Percentiles rank a stretch among this genome's conserved stretches.
Conservation (phyloP, 805 yeast species). For the Yarrowia porcina region DNA sequence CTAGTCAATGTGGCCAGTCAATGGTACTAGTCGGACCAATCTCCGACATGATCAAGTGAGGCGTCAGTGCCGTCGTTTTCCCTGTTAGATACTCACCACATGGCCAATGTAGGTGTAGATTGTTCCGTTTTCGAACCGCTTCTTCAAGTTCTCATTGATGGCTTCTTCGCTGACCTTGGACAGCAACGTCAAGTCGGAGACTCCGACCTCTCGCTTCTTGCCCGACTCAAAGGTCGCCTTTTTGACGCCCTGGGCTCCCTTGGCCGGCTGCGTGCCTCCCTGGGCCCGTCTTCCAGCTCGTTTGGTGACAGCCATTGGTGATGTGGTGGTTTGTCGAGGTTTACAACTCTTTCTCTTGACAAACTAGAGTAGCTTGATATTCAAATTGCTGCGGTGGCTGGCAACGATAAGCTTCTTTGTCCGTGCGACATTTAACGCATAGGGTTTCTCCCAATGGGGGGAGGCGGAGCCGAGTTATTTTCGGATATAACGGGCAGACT, state of each 20-base stretch:
- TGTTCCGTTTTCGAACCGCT: slow-evolving; percentile 82
- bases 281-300: slow-evolving; percentile 60
- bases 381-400: slow-evolving; percentile 25
- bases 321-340: not conserved
- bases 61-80: not conserved
- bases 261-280: slow-evolving; percentile 47
- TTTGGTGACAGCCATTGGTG: slow-evolving; percentile 68
- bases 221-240: slow-evolving; percentile 87
- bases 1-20: not conserved
- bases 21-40: not conserved
- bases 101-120: slow-evolving; percentile 56
- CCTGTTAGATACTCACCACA: slow-evolving; percentile 34
- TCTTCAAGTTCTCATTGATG: slow-evolving; percentile 85
- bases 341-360: not conserved
- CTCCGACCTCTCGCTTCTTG: slow-evolving; percentile 97
- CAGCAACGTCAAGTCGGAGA: slow-evolving; percentile 85
- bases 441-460: slow-evolving; percentile 24
- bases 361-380: slow-evolving; percentile 1
- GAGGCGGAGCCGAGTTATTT: slow-evolving; percentile 24
- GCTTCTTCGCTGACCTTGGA: slow-evolving; percentile 87
- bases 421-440: slow-evolving; percentile 25
- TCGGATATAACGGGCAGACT: not conserved
- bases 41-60: not conserved
- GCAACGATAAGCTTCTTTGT: slow-evolving; percentile 25
- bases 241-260: slow-evolving; percentile 54